Base-by-base conservation (phyloP, 2,329 filamentous ascomycete genomes). In the Aspergillus jensenii region DNA sequence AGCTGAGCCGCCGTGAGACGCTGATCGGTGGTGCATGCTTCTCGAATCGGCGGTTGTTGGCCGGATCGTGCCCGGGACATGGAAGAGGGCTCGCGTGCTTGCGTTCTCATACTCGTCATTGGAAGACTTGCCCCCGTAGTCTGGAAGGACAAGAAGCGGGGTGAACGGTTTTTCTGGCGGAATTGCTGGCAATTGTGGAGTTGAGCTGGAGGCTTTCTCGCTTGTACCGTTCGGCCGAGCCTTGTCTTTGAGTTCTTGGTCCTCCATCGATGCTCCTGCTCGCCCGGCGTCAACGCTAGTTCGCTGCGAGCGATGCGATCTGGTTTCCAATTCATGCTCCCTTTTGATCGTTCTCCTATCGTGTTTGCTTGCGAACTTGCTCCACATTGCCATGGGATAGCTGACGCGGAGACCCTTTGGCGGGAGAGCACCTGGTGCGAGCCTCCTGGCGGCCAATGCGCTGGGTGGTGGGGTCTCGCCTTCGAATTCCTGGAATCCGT, bases 361-460 rank as follows among this genome's bases (percentile, higher is more conserved):
- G 69, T 97, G 91, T 71, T 90, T 96, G 46, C 89, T 93, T 14
- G 91, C 92, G 90, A 92, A 96, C 1, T 88, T 80, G 50, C 87
- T 90, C 93, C 93, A 98, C 63, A 97, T 78, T 2, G 87, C 85
- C 72, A 97, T 79, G 7, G 89, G 90, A 75, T 89, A 85, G 63
- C 90, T 92, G 80, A 84, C 87, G 64, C 76, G 68, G 4, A 60
- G 62, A 11, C 60, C 65, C 19, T 64, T 64, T 19, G 67, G 62
- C 15, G 69, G 68, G 33, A 71, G 52, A 4, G 72, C 66, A 2
- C 68, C 72, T 7, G 69, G 71, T 12, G 71, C 71, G 11, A 66
- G 63, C 33, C 87, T 82, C 57, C 91, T 81, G 0, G 90, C 90
- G 2, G 90, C 92, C 9, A 97, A 77, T 0, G 95, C 91, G 44